Evolutionary conservation across 2,329 filamentous ascomycete species (phyloP), one percentile per base, ranked within the genome.

Genomic region (Thelonectria rubi): DNA sequence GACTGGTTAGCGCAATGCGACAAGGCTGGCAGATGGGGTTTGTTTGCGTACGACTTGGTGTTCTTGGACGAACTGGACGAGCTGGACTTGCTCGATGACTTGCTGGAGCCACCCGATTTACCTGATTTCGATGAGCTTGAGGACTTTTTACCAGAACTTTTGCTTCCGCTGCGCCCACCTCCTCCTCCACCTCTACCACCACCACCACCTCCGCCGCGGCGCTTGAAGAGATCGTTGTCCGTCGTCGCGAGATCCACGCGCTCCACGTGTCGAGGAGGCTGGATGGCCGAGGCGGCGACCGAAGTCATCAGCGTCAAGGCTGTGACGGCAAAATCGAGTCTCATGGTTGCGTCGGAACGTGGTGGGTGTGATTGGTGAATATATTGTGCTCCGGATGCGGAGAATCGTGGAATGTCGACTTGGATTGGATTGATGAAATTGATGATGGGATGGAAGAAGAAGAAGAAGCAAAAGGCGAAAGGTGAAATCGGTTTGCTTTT

Each of bases 181-280:
- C 71, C 68, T 15, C 42, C 40, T 6, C 77, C 76, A 10, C 82
- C 81, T 60, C 80, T 76, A 17, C 81, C 78, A 50, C 84, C 83
- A 11, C 83, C 77, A 9, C 84, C 84, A 7, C 86, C 86, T 49
- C 87, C 86, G 37, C 86, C 86, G 69, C 85, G 85, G 65, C 87
- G 81, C 78, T 87, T 88, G 78, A 80, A 87, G 20, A 88, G 74
- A 32, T 86, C 80, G 55, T 75, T 70, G 26, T 76, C 68, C 24
- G 64, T 65, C 8, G 71, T 66, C 11, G 62, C 53, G 9, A 68
- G 50, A 34, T 72, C 73, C 18, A 65, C 60, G 60, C 65, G 70
- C 26, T 68, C 67, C 55, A 72, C 60, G 61, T 69, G 58, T 20
- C 67, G 69, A 42, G 67, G 66, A 14, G 39, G 55, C 18, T 72